Percentiles rank a stretch among this genome's conserved stretches.
phyloP scores from a whole-genome alignment of 345 rosid genomes.

The Clarkia xantiana region DNA sequence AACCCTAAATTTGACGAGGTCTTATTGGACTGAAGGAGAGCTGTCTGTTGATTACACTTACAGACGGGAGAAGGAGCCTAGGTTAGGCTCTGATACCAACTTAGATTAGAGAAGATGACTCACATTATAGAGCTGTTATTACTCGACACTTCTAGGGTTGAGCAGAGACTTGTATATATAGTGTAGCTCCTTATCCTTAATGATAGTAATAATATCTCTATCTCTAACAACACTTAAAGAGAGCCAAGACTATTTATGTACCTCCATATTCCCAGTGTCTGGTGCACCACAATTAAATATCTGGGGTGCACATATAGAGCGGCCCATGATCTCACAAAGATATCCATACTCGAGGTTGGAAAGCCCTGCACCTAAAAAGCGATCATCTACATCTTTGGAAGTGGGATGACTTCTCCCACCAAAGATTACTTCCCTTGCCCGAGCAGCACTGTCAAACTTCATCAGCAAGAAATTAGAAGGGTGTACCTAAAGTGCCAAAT shows the following conservation, averaged over 20 bases:
- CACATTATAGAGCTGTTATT: too few relatives aligned
- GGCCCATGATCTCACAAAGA: slow-evolving; percentile 98
- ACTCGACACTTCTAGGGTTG: too few relatives aligned
- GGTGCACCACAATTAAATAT: slow-evolving; percentile 95
- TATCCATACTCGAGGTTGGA: slow-evolving; percentile 93
- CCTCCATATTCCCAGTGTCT: slow-evolving; percentile 99
- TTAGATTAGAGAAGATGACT: too few relatives aligned
- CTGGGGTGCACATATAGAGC: slow-evolving; percentile 92
- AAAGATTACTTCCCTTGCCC: slow-evolving; percentile 55
- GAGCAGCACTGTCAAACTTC: slow-evolving; percentile 82
- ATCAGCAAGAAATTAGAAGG: not conserved
- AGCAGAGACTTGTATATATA: too few relatives aligned
- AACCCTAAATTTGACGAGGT: too few relatives aligned
- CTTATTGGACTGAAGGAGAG: too few relatives aligned
- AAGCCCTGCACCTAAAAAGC: slow-evolving; percentile 74
- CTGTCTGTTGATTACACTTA: too few relatives aligned
- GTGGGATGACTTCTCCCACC: slow-evolving; percentile 18
- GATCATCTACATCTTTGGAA: slow-evolving; percentile 19
- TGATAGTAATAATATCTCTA: not conserved
- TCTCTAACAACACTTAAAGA: not conserved
- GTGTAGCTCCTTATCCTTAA: too few relatives aligned
- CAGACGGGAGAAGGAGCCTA: too few relatives aligned
- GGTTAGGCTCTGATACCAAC: too few relatives aligned
- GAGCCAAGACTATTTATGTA: slow-evolving; percentile 11
- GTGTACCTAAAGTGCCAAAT: not conserved